Evolutionary conservation across 495 filamentous ascomycete species (phyloP), one percentile per base, ranked within the genome.

Genomic region (Talaromyces wortmannii): DNA sequence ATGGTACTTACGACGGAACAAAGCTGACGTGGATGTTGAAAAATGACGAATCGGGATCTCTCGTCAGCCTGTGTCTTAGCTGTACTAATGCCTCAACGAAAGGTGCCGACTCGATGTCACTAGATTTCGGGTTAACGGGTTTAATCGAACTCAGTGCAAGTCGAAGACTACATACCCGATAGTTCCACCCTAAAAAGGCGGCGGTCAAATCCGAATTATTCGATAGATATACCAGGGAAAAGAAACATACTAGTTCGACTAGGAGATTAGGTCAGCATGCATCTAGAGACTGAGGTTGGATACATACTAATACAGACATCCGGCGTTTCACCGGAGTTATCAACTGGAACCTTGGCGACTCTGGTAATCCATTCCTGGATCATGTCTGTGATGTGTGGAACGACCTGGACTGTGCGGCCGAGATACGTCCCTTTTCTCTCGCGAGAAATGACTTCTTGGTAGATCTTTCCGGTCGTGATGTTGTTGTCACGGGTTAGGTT

Each of bases 401-500:
- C 89, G 4, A 92, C 84, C 66, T 94, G 90, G 16, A 92, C 89
- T 0, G 90, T 94, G 57, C 81, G 80, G 52, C 90, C 89, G 4
- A 92, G 77, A 58, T 92, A 92, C 60, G 84, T 80, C n/a, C 89
- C 89, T 44, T 68, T 68, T 32, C 87, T 73, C 69, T 91, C 82
- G 54, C 72, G 75, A 62, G 83, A 71, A 50, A 91, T 87, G 29
- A 91, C 90, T 47, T 80, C 76, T 62, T 85, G 71, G 69, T 90
- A 92, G 56, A 92, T 86, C 76, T 92, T 92, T 52, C 89, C 89
- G 7, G 88, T 91, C 7, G 89, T 94, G 68, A 94, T 91, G 65
- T 92, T 94, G 70, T 86, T 88, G 54, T 90, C 87, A 30, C 81
- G 76, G 12, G 79, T 87, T 32, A 91, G 75, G n/a, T 82, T 85